These are phyloP conservation scores for Colletotrichum shisoi DNA, from an alignment of 2,329 filamentous ascomycete species.

Conservation along the genomic window DNA sequence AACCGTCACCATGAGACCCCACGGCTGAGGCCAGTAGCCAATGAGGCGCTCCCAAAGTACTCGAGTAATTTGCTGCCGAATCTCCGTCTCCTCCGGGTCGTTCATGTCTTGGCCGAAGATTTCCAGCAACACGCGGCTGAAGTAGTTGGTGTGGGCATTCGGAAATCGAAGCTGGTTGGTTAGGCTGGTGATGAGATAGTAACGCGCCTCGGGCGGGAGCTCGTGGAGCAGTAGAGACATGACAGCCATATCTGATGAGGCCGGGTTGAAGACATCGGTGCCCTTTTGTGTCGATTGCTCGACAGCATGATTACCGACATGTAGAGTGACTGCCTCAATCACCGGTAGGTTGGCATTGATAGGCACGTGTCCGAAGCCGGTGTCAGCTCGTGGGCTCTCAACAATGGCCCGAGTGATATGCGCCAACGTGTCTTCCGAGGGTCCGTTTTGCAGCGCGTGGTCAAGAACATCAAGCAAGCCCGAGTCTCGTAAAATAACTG, in stretches of 20 bases:
- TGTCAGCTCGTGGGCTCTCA: slow-evolving; percentile 63
- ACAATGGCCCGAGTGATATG: slow-evolving; percentile 78
- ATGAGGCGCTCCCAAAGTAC: slow-evolving; percentile 87
- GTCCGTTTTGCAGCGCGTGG: slow-evolving; percentile 66
- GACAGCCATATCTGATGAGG: slow-evolving; percentile 73
- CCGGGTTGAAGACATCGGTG: slow-evolving; percentile 69
- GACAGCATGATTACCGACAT: slow-evolving; percentile 78
- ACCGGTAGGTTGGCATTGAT: slow-evolving; percentile 74
- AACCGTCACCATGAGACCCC: slow-evolving; percentile 89
- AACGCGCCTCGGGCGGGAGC: slow-evolving; percentile 78
- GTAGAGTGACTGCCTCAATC: slow-evolving; percentile 83
- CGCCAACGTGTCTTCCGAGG: slow-evolving; percentile 75
- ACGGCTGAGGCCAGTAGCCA: slow-evolving; percentile 91
- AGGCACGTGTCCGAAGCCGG: slow-evolving; percentile 71
- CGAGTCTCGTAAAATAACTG: slow-evolving; percentile 60
- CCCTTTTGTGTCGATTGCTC: slow-evolving; percentile 65
- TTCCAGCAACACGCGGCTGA: slow-evolving; percentile 83
- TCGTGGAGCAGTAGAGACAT: slow-evolving; percentile 80
- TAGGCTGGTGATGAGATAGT: slow-evolving; percentile 84
- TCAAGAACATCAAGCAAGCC: slow-evolving; percentile 69
- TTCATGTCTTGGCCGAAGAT: slow-evolving; percentile 79
- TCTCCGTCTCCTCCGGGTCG: slow-evolving; percentile 78
- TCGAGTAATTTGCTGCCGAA: slow-evolving; percentile 89
- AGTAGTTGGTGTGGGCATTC: slow-evolving; percentile 90
- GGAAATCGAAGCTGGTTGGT: slow-evolving; percentile 92